Evolutionary conservation across 2,329 filamentous ascomycete genomes (phyloP).

Genomic region (Dothistroma pini): DNA sequence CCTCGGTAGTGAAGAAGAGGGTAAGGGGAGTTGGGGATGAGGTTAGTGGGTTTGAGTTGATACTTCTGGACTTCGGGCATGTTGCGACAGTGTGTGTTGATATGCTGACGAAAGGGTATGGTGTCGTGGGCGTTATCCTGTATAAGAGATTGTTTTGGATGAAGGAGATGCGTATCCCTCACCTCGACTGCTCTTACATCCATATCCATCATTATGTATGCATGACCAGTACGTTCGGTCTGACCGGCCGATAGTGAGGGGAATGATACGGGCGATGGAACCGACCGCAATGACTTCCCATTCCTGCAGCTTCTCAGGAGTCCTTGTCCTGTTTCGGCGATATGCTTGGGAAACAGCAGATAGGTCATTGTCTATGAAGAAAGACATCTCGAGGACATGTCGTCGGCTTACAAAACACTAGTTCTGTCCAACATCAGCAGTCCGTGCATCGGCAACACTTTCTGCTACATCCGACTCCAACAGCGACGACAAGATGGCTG

Average conservation of each 20-base stretch:
- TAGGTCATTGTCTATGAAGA: neutral
- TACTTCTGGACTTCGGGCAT: constrained; percentile 31
- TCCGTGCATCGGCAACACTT: neutral
- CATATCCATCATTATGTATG: neutral
- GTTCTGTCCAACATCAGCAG: neutral
- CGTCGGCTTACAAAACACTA: neutral
- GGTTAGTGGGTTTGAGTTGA: constrained; percentile 42
- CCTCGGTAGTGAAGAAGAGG: constrained; percentile 54
- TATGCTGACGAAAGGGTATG: neutral
- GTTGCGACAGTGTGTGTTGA: neutral
- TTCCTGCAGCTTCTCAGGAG: neutral
- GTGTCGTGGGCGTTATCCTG: neutral
- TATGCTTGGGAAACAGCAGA: neutral
- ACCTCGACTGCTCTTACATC: neutral
- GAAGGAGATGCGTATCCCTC: neutral
- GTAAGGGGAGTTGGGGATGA: constrained; percentile 52
- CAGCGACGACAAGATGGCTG: neutral
- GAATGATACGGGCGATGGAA: neutral
- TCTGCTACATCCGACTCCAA: neutral
- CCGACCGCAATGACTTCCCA: neutral
- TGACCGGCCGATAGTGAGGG: neutral
- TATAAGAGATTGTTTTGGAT: neutral
- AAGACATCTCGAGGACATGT: neutral
- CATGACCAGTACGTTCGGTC: neutral
- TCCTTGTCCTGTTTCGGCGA: neutral